A percentile compares a stretch with the other conserved stretches of the same genome.
Evolutionary conservation across 2,329 filamentous ascomycete species (phyloP).

Genomic region (Talaromyces sp.): DNA sequence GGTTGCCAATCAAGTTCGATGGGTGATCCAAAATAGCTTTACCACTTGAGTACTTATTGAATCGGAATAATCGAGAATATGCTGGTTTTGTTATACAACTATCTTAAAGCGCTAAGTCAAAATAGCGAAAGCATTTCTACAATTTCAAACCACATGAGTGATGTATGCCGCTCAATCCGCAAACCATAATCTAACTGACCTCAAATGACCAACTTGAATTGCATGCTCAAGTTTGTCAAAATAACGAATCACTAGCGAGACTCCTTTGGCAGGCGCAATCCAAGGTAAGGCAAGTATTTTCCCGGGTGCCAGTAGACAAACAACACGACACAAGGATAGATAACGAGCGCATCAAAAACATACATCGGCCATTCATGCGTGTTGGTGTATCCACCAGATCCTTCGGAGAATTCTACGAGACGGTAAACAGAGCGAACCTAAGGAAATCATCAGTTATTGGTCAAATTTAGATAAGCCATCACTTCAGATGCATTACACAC

Average conservation of each 20-base stretch:
- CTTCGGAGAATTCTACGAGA: slow-evolving; percentile 53
- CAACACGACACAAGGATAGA: slow-evolving; percentile 34
- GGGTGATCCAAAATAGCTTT: background rate
- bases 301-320: slow-evolving; percentile 40
- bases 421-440: slow-evolving; percentile 50
- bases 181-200: background rate
- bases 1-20: slow-evolving; percentile 5
- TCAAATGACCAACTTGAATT: background rate
- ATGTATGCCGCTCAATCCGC: too few species aligned
- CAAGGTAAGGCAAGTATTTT: slow-evolving; percentile 23
- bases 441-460: background rate
- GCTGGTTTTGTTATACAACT: too few species aligned
- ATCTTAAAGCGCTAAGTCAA: too few species aligned
- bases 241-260: slow-evolving; percentile 16
- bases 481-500: too few species aligned
- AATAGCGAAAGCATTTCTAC: too few species aligned
- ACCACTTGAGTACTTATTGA: too few species aligned
- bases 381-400: slow-evolving; percentile 45
- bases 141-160: too few species aligned
- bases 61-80: too few species aligned
- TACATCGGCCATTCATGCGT: slow-evolving; percentile 49
- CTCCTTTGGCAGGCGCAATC: slow-evolving; percentile 34
- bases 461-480: background rate
- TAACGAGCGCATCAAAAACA: slow-evolving; percentile 48
- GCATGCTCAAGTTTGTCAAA: background rate